Evolutionary conservation across 2,329 filamentous ascomycete genomes (phyloP).

Genomic region (Phyllosticta capitalensis): DNA sequence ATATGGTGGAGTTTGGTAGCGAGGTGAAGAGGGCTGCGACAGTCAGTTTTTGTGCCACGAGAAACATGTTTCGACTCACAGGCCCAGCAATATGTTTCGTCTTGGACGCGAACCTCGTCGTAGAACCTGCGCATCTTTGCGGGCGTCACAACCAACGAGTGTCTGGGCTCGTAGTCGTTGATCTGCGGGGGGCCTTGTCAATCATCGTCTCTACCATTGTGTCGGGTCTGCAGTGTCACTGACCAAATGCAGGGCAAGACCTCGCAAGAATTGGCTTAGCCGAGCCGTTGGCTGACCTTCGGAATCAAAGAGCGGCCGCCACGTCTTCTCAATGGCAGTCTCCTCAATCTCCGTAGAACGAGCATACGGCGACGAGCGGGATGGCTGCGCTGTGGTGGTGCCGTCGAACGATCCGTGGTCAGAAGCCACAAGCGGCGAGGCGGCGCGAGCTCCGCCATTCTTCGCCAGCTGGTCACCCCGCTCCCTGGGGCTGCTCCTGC

Average conservation of each 20-base stretch:
- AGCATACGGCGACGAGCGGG: conserved; percentile 13
- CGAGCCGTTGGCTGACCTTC: conserved; percentile 58
- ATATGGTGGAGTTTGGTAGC: conserved; percentile 31
- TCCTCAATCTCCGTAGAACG: conserved; percentile 25
- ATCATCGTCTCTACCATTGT: background rate
- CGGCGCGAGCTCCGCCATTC: conserved; percentile 19
- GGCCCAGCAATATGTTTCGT: conserved; percentile 60
- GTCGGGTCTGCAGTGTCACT: conserved; percentile 18
- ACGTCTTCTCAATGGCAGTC: conserved; percentile 54
- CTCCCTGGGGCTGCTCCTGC: background rate
- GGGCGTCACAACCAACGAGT: conserved; percentile 63
- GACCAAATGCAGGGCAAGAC: conserved; percentile 66
- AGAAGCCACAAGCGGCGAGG: conserved; percentile 3
- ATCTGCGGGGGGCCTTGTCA: conserved; percentile 38
- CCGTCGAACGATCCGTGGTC: conserved; percentile 7
- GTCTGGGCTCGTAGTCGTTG: conserved; percentile 57
- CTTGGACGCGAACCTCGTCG: conserved; percentile 50
- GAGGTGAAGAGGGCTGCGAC: conserved; percentile 33
- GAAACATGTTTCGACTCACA: conserved; percentile 37
- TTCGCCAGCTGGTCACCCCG: conserved; percentile 20
- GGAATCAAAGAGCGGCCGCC: conserved; percentile 65
- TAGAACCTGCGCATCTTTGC: conserved; percentile 69
- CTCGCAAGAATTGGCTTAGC: conserved; percentile 61
- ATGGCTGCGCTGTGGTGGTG: background rate
- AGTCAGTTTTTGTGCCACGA: background rate